Evolutionary conservation across 2,329 filamentous ascomycete species (phyloP), one percentile per base, ranked within the genome.

Genomic region (Bretziella fagacearum): DNA sequence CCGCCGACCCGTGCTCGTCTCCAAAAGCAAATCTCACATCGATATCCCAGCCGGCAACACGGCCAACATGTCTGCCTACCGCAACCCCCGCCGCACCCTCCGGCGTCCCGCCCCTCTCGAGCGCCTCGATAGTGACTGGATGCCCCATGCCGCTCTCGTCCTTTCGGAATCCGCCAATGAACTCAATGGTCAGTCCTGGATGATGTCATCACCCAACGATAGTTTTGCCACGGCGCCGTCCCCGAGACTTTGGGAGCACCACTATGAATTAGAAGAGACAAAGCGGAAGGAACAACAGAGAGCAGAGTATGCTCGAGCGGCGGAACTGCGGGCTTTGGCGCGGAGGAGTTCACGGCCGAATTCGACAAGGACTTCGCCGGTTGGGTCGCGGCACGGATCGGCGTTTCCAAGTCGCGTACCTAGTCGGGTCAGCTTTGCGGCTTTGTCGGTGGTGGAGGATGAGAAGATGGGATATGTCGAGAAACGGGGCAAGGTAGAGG

Each of bases 121-220:
- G 52, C 60, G 60, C 30, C 63, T 63, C 48, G 69, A 77, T 54
- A 73, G 70, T 48, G 77, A 80, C 60, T 82, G 78, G 77, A 62
- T 82, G 39, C 64, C 79, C 20, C 69, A 77, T 25, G 70, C 76
- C 1, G 77, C 77, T 40, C 74, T 74, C 5, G 57, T 78, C 40
- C 71, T 82, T 54, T 71, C 71, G 48, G 70, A 68, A 44, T 74
- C 77, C 56, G 66, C 76, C 15, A 66, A 77, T 48, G 78, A 82
- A 56, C 77, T 66, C 55, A 81, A 81, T 60, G 79, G 79, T 11
- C 77, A 82, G 59, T 63, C 71, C 11, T 83, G 79, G 79, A 68
- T 83, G 17, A 65, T 73, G n/a, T n/a, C 44, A 8, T 36, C 44
- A 6, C 74, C 75, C 20, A 68, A 75, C 40, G 73, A 71, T 47